These are phyloP conservation scores for Lachnellula arida DNA, from an alignment of 2,329 filamentous ascomycete genomes.

Conservation along the genomic window DNA sequence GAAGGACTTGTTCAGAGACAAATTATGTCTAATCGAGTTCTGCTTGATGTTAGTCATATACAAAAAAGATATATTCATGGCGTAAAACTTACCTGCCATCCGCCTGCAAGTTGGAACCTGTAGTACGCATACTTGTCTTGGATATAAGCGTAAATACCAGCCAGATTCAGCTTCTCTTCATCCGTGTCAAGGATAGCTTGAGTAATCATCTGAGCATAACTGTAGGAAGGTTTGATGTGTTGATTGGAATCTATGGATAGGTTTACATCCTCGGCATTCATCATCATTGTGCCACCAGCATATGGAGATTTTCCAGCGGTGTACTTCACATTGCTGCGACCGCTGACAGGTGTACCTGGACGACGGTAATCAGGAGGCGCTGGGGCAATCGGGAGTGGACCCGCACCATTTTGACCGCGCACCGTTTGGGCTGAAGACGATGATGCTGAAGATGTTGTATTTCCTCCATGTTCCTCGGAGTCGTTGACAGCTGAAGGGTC, in stretches of 20 bases:
- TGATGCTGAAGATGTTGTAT: constrained; percentile 4
- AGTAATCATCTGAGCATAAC: constrained; percentile 94
- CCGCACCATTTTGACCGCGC: constrained; percentile 19
- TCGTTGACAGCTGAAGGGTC: constrained; percentile 22
- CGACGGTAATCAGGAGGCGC: constrained; percentile 57
- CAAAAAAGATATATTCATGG: not conserved
- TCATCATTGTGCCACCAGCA: constrained; percentile 38
- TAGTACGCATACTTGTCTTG: constrained; percentile 91
- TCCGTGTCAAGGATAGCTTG: constrained; percentile 86
- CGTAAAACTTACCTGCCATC: constrained; percentile 73
- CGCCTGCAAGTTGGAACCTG: constrained; percentile 64
- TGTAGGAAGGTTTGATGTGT: constrained; percentile 92
- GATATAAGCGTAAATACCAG: constrained; percentile 92
- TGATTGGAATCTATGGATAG: constrained; percentile 78
- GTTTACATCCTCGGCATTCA: constrained; percentile 57
- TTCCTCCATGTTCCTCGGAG: constrained; percentile 13
- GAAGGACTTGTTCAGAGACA: constrained; percentile 92
- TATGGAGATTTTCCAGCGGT: constrained; percentile 28
- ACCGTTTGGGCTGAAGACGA: not conserved
- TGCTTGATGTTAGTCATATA: constrained; percentile 35
- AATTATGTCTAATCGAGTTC: constrained; percentile 95
- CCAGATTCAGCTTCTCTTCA: constrained; percentile 84
- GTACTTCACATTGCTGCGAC: constrained; percentile 20
- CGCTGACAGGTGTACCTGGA: constrained; percentile 50
- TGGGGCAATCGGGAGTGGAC: constrained; percentile 49